These are phyloP conservation scores for Claviceps arundinis DNA, from an alignment of 2,329 filamentous ascomycete species.

Conservation along the genomic window DNA sequence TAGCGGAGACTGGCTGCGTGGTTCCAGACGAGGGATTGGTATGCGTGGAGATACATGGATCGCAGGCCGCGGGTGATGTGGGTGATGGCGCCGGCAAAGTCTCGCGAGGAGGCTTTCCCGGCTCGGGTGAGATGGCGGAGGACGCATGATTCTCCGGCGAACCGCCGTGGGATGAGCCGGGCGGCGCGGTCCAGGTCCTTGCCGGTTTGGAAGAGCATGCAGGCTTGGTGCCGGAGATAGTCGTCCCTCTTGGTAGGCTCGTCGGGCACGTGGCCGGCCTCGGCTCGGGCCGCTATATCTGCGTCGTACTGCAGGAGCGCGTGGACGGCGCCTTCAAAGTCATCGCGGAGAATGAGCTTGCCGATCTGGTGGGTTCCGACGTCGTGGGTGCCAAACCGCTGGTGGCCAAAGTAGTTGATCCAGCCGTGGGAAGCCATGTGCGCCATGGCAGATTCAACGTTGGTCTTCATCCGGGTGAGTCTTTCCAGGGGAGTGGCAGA, in stretches of 20 bases:
- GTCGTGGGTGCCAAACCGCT: constrained; percentile 82
- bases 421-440: constrained; percentile 66
- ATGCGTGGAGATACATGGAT: constrained; percentile 93
- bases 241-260: constrained; percentile 59
- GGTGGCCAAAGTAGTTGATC: constrained; percentile 97
- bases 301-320: constrained; percentile 63
- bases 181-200: constrained; percentile 48
- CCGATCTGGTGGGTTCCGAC: constrained; percentile 79
- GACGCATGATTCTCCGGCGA: constrained; percentile 65
- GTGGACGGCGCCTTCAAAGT: constrained; percentile 70
- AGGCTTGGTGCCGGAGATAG: constrained; percentile 61
- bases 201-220: constrained; percentile 57
- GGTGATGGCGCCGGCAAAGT: constrained; percentile 71
- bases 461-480: constrained; percentile 17
- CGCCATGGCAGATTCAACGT: constrained; percentile 45
- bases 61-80: constrained; percentile 70
- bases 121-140: constrained; percentile 59
- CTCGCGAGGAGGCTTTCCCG: constrained; percentile 35
- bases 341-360: constrained; percentile 65
- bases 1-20: constrained; percentile 69
- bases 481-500: constrained; percentile 14
- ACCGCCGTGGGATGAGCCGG: constrained; percentile 61
- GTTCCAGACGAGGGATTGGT: constrained; percentile 94
- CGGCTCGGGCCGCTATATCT: constrained; percentile 36
- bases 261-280: constrained; percentile 21